phyloP scores from a whole-genome alignment of 345 rosid species.

The Eucalyptus microcorys region DNA sequence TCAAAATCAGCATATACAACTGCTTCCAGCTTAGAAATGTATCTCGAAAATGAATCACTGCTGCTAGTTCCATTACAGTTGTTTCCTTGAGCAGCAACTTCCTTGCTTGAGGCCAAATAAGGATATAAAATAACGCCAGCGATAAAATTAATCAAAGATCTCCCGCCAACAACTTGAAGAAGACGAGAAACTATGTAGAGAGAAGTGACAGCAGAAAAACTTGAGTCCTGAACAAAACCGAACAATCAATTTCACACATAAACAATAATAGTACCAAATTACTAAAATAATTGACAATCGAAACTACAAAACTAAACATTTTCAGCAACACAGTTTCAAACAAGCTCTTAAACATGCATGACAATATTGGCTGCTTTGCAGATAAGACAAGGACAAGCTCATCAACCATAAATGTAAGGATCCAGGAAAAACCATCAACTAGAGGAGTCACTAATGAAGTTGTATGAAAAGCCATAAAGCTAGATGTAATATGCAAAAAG shows the following conservation, averaged over 20 bases:
- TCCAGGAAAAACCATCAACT: neutral
- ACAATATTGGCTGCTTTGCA: neutral
- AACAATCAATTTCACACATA: neutral
- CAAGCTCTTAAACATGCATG: neutral
- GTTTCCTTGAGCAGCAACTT: conserved; percentile 5
- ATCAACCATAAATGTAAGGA: neutral
- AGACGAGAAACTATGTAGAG: conserved; percentile 38
- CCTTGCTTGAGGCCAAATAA: conserved; percentile 4
- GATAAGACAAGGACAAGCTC: neutral
- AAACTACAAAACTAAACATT: neutral
- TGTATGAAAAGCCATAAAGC: neutral
- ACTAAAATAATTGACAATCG: neutral
- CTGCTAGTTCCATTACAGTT: neutral
- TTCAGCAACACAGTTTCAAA: neutral
- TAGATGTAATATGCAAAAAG: neutral
- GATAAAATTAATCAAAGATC: conserved; percentile 19
- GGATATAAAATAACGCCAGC: conserved; percentile 29
- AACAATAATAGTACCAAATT: neutral
- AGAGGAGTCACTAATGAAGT: neutral
- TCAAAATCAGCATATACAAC: conserved; percentile 2
- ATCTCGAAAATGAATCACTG: conserved; percentile 6
- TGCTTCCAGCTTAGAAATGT: conserved; percentile 7
- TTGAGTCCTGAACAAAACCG: conserved; percentile 22
- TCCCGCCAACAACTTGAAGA: conserved; percentile 57
- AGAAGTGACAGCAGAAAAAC: conserved; percentile 36